Evolutionary conservation across 768 basidiomycete species (phyloP).

Genomic region (Exsudoporus frostii): DNA sequence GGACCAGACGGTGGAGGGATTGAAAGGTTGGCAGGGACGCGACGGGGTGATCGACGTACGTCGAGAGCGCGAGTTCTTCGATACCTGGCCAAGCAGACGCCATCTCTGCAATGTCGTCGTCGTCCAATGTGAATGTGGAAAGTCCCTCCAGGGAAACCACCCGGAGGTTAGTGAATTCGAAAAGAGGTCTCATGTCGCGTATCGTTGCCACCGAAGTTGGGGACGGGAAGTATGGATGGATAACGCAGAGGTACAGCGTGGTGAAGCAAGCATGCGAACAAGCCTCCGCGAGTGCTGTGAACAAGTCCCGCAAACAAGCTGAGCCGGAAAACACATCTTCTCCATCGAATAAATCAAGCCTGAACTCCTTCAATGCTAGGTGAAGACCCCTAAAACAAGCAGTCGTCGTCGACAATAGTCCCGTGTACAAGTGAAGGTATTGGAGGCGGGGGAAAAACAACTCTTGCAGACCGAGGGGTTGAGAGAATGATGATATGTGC

Average conservation of each 20-base stretch:
- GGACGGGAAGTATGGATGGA: conserved; percentile 11
- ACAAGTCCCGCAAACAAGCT: conserved; percentile 9
- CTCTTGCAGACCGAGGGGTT: neutral
- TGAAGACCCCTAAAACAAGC: conserved; percentile 7
- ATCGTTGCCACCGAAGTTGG: neutral
- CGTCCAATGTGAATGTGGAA: conserved; percentile 11
- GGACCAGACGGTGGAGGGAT: conserved; percentile 11
- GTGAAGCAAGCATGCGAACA: conserved; percentile 13
- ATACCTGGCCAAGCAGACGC: conserved; percentile 22
- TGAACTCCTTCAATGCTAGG: conserved; percentile 15
- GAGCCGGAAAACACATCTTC: conserved; percentile 9
- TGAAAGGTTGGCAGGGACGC: conserved; percentile 22
- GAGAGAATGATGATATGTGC: conserved; percentile 10
- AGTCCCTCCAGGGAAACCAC: conserved; percentile 18
- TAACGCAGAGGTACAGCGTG: conserved; percentile 12
- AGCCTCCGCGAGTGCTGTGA: conserved; percentile 6
- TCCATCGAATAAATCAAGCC: conserved; percentile 21
- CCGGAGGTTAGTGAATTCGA: conserved; percentile 13
- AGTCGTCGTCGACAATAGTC: conserved; percentile 7
- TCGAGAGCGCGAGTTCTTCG: conserved; percentile 17
- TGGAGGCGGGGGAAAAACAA: conserved; percentile 9
- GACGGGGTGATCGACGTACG: conserved; percentile 10
- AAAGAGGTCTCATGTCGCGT: conserved; percentile 11
- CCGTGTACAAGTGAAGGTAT: conserved; percentile 20
- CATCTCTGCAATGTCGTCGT: conserved; percentile 13